Evolutionary conservation across 2,329 filamentous ascomycete genomes (phyloP), one percentile per base, ranked within the genome.

Genomic region (Aspergillus sp.): DNA sequence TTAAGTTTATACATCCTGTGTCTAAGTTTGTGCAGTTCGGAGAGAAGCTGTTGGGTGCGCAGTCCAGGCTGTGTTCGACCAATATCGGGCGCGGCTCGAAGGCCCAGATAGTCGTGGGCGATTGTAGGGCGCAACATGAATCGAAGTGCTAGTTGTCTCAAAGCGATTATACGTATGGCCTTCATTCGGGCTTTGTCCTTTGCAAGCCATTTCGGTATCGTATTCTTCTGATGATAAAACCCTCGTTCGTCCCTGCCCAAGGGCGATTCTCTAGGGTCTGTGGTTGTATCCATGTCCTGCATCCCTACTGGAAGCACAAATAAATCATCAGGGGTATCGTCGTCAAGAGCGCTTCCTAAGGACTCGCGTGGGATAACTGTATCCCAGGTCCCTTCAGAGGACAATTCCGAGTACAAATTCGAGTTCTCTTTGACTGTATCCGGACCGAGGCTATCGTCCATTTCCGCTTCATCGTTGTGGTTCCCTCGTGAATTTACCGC

Each of bases 81-180:
- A 5, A 67, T 55, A 1, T 58, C 57, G 55, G 77, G 74, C 14
- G 71, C 69, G 63, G 73, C 71, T 24, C 65, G 65, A 6, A 75
- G 51, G 5, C 74, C 74, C 6, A 64, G 64, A 52, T 79, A 79
- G 29, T 69, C 69, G 57, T 78, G 76, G 3, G 75, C 75, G 36
- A 79, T 69, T 6, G 68, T 66, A 11, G 76, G 76, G 10, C 77
- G 73, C 18, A 79, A 65, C 29, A 79, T 54, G 45, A 78, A 61
- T 12, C 74, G 69, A 47, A 78, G 75, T 11, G 73, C 73, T 5
- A 78, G 72, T 65, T 77, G 74, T 47, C 69, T 74, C 50, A 77
- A 56, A 16, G 75, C 76, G 11, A 79, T 64, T 51, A 72, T 73
- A 52, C 74, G 74, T 16, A 79, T 73, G 31, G 72, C 75, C 55